phyloP scores from a whole-genome alignment of 306 rosid species.

The Castanea crenata region DNA sequence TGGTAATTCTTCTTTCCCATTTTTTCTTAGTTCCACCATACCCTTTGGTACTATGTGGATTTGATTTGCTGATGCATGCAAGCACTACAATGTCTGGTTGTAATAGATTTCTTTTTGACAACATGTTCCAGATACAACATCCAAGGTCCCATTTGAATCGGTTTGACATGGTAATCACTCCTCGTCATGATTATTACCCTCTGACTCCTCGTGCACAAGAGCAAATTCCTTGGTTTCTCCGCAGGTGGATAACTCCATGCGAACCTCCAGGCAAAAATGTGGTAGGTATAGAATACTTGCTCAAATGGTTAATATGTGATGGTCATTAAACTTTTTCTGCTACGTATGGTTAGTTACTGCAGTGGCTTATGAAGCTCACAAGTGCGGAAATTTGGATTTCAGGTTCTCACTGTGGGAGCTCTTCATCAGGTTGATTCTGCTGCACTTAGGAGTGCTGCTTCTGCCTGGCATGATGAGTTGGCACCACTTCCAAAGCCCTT shows the following conservation, averaged over 20 bases:
- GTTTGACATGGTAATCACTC: constrained; percentile 89
- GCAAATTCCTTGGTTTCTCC: constrained; percentile 77
- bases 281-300: constrained; percentile 45
- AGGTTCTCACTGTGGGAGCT: constrained; percentile 91
- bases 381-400: constrained; percentile 20
- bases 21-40: neutral
- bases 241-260: constrained; percentile 81
- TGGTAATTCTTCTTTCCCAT: neutral
- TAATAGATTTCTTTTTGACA: constrained; percentile 18
- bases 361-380: constrained; percentile 17
- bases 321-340: neutral
- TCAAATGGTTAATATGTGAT: constrained; percentile 4
- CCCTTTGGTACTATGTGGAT: neutral
- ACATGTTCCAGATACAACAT: constrained; percentile 78
- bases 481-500: constrained; percentile 79
- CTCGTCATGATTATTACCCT: constrained; percentile 83
- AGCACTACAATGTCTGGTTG: constrained; percentile 11
- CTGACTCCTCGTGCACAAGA: constrained; percentile 61
- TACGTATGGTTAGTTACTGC: constrained; percentile 10
- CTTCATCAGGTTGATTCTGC: constrained; percentile 86
- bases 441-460: constrained; percentile 74
- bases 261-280: constrained; percentile 82
- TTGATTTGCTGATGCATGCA: constrained; percentile 6
- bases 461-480: constrained; percentile 71
- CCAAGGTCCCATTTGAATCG: constrained; percentile 68